Evolutionary conservation across 2,329 filamentous ascomycete genomes (phyloP).

Genomic region (Fusarium torulosum): DNA sequence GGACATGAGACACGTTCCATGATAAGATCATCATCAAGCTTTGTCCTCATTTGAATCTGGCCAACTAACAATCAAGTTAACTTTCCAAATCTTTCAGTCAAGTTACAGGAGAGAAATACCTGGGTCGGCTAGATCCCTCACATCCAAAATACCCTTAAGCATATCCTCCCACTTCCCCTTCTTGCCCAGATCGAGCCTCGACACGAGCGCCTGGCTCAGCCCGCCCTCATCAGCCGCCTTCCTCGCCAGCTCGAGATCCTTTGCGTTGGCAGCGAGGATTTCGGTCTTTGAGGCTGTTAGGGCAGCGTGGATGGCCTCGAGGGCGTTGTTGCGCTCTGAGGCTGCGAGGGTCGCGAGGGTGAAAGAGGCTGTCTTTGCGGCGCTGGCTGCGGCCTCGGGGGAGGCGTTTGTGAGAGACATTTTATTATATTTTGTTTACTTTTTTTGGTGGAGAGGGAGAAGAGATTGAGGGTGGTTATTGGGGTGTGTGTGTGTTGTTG

Average conservation of each 20-base stretch:
- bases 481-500: conserved; percentile 2
- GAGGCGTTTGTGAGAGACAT: conserved; percentile 94
- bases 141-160: conserved; percentile 93
- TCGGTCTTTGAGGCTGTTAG: conserved; percentile 75
- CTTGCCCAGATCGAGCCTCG: conserved; percentile 86
- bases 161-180: conserved; percentile 97
- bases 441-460: background rate
- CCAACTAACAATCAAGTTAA: conserved; percentile 70
- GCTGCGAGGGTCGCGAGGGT: conserved; percentile 83
- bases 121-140: conserved; percentile 85
- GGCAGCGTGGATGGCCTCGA: conserved; percentile 85
- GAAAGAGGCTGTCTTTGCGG: conserved; percentile 85
- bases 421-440: background rate
- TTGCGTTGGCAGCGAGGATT: conserved; percentile 88
- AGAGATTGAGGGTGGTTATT: conserved; percentile 8
- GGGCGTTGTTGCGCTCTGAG: conserved; percentile 82
- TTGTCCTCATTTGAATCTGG: conserved; percentile 83
- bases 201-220: conserved; percentile 85
- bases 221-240: conserved; percentile 80
- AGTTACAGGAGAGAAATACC: conserved; percentile 61
- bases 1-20: conserved; percentile 92
- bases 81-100: background rate
- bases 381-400: conserved; percentile 79
- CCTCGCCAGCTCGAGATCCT: conserved; percentile 81
- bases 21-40: conserved; percentile 85